Evolutionary conservation across 805 yeast genomes (phyloP), one percentile per base, ranked within the genome.

Genomic region (Starmerella ratchasimensis): DNA sequence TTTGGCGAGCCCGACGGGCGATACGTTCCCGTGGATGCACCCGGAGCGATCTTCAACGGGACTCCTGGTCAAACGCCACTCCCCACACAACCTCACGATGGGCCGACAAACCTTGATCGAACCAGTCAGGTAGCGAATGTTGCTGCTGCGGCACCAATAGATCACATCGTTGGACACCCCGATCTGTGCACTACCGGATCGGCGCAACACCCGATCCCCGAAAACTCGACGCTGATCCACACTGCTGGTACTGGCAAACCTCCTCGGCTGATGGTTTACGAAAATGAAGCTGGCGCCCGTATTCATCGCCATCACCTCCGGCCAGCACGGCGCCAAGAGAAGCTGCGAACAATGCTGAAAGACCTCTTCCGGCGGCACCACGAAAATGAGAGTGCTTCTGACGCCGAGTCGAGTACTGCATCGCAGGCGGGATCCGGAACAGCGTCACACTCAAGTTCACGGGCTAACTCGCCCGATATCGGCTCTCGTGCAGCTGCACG

Each of bases 291-390:
- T n/a, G 41, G 37, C 24, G 9, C 9, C 14, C 26, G 25, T 72
- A 47, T 86, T 86, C 97, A 86, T 57, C 82, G 72, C 52, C 97
- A 86, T 58, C 74, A 74, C 55, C 63, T 86, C 42, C 68, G 72
- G 41, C 74, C 78, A 26, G 76, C 84, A 5, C 40, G 59, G 45
- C 49, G 67, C 42, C 56, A 65, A 56, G 61, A 68, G 52, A 50
- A 67, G 57, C 50, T 59, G 41, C 42, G 42, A 23, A 28, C 34
- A 10, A 39, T 48, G 47, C 39, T 48, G 28, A 43, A 43, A 33
- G 52, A 49, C 24, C 36, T 49, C 24, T 43, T 49, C 30, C 26
- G 32, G 31, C 40, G 44, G 17, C 50, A 47, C 32, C 48, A 42
- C 18, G 44, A 43, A 13, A 45, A 43, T 20, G 39, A 17, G 19